phyloP scores from a whole-genome alignment of 2,329 filamentous ascomycete genomes.

The Magnaporthiopsis rhizophila region DNA sequence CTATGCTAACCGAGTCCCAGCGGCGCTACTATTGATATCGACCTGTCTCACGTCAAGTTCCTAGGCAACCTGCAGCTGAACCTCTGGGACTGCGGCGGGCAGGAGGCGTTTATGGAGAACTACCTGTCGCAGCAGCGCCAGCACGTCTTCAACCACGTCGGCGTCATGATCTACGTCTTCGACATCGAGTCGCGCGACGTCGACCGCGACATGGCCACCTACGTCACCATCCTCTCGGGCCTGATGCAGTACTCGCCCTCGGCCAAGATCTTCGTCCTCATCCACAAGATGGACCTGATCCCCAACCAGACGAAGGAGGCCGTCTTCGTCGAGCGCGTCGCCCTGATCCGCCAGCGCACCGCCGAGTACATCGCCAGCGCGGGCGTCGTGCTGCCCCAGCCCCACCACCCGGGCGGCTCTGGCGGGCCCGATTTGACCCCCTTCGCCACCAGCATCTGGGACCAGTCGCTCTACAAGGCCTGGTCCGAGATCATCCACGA shows the following conservation, averaged over 20 bases:
- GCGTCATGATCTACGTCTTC: conserved; percentile 97
- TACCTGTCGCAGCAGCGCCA: conserved; percentile 92
- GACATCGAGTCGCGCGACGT: conserved; percentile 96
- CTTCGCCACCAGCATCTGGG: conserved; percentile 96
- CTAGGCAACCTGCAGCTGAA: conserved; percentile 96
- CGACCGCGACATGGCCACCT: conserved; percentile 85
- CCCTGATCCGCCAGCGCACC: conserved; percentile 68
- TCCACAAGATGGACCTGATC: conserved; percentile 98
- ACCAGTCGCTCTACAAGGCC: conserved; percentile 94
- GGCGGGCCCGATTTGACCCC: conserved; percentile 63
- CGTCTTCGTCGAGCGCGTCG: conserved; percentile 77
- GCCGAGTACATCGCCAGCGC: conserved; percentile 40
- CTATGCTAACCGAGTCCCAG: conserved; percentile 23
- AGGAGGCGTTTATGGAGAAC: conserved; percentile 98
- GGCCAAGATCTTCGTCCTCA: conserved; percentile 85
- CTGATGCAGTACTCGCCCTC: conserved; percentile 73
- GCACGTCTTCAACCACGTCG: conserved; percentile 94
- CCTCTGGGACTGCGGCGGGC: conserved; percentile 97
- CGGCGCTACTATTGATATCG: conserved; percentile 95
- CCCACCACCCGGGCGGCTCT: conserved; percentile 13
- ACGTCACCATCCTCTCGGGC: conserved; percentile 82
- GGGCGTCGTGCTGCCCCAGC: conserved; percentile 18
- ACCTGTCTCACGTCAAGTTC: conserved; percentile 97
- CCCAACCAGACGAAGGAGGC: conserved; percentile 68
- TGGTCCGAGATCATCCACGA: conserved; percentile 99